These are phyloP conservation scores for Zostera marina DNA, from an alignment of 116 monocot species.

Conservation along the genomic window DNA sequence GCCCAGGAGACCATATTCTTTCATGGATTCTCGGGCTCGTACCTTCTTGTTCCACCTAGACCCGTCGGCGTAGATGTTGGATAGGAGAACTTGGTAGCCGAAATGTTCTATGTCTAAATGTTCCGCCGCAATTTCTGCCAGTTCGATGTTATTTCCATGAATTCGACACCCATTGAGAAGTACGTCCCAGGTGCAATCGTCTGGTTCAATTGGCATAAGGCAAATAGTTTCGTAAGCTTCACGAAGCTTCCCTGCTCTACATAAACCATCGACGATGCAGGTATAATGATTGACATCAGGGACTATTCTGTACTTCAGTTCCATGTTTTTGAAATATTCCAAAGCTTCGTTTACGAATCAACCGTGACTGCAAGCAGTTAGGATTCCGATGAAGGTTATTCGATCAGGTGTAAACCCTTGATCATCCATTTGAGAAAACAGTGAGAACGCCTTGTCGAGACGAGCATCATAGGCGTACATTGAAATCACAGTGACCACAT, in stretches of 20 bases:
- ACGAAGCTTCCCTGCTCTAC: slow-evolving; percentile 40
- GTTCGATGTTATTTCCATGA: too few relatives aligned
- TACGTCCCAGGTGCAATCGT: too few relatives aligned
- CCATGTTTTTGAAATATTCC: slow-evolving; percentile 36
- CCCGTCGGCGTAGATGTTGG: slow-evolving; percentile 57
- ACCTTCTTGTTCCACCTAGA: too few relatives aligned
- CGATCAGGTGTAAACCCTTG: slow-evolving; percentile 37
- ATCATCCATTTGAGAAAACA: slow-evolving; percentile 32
- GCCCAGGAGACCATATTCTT: slow-evolving; percentile 41
- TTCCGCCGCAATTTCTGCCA: slow-evolving; percentile 44
- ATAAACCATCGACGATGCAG: slow-evolving; percentile 48
- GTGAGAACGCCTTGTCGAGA: slow-evolving; percentile 19
- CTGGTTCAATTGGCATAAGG: slow-evolving; percentile 49
- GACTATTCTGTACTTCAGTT: slow-evolving; percentile 16
- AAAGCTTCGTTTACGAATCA: slow-evolving; percentile 36
- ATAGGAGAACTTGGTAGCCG: slow-evolving; percentile 53
- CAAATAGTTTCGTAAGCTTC: slow-evolving; percentile 42
- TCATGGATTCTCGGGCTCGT: slow-evolving; percentile 33
- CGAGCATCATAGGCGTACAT: slow-evolving; percentile 25
- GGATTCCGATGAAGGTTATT: too few relatives aligned
- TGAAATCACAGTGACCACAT: slow-evolving; percentile 32
- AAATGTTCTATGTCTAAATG: slow-evolving; percentile 37
- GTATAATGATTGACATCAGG: slow-evolving; percentile 55
- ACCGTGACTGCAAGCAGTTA: slow-evolving; percentile 57
- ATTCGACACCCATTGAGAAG: too few relatives aligned